A percentile compares a stretch with the other conserved stretches of the same genome.
Conservation (phyloP, 257 asterid genomes). For the Plantago elongata region DNA sequence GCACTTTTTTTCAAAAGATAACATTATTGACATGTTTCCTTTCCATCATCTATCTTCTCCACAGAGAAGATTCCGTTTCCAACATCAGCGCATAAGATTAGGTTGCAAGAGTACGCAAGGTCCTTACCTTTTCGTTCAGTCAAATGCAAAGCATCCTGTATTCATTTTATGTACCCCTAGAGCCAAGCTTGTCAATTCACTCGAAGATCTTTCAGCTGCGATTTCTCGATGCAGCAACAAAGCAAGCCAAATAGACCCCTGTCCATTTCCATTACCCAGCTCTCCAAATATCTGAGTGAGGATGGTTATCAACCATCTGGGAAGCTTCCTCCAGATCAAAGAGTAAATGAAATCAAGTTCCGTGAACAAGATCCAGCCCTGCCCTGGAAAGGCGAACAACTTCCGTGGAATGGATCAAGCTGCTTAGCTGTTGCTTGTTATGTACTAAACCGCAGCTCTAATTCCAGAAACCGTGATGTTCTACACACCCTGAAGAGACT, state of each 20-base stretch:
- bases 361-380: neutral
- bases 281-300: neutral
- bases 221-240: too few species aligned
- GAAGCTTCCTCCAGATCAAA: neutral
- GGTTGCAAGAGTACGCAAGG: too few species aligned
- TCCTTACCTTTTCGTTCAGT: too few species aligned
- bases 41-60: neutral
- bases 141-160: too few species aligned
- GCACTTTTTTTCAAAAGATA: too few species aligned
- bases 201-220: too few species aligned
- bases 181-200: too few species aligned
- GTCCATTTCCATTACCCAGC: neutral
- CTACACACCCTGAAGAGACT: neutral
- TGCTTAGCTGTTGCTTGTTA: conserved; percentile 5
- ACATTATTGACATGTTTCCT: neutral
- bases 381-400: neutral
- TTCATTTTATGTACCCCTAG: too few species aligned
- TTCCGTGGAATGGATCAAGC: conserved; percentile 1
- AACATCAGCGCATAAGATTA: too few species aligned
- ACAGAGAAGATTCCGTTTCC: too few species aligned
- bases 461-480: neutral
- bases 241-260: neutral
- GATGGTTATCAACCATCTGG: neutral
- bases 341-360: neutral
- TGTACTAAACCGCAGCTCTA: neutral